Evolutionary conservation across 2,329 filamentous ascomycete species (phyloP), one percentile per base, ranked within the genome.

Genomic region (Purpureocillium lavendulum): DNA sequence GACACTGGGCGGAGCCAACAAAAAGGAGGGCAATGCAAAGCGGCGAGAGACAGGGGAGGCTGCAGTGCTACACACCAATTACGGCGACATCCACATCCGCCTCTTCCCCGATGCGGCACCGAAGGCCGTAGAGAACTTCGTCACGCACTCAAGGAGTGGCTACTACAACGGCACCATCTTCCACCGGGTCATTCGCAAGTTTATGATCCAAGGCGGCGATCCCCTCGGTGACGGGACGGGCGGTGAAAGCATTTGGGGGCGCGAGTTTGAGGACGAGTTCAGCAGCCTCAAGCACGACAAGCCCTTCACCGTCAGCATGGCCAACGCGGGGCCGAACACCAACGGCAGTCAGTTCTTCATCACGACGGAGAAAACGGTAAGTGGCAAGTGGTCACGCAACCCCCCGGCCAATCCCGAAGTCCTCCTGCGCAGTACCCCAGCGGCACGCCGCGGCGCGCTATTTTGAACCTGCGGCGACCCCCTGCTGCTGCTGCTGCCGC

Each of bases 91-190:
- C 45, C 84, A 92, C 48, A 78, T 98, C 45, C 85, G 90, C 4
- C 73, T 98, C 12, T 98, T 92, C 70, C 90, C 92, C 1, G 85
- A 92, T 45, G 87, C 87, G 3, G 90, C 92, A 9, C 92, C 94
- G 26, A 94, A 90, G 59, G 81, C 94, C 0, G 90, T 98, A 4
- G 92, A 98, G 64, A 98, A 98, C 61, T 98, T 98, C 58, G 86
- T 94, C 40, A 94, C 87, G 0, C 92, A 97, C 54, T 78, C 87
- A 3, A 84, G 82, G 53, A 83, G 81, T 42, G 87, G 87, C 1
- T 98, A 98, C 61, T 98, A 98, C 69, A 97, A 98, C 67, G 87
- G 87, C 62, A 89, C 90, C 28, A 90, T 96, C 51, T 98, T 98
- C 71, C 92, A 98, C 62, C 83, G 92, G 28, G 84, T 98, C 7